phyloP scores from a whole-genome alignment of 2,329 filamentous ascomycete species.

The Aurifilum marmelostoma region DNA sequence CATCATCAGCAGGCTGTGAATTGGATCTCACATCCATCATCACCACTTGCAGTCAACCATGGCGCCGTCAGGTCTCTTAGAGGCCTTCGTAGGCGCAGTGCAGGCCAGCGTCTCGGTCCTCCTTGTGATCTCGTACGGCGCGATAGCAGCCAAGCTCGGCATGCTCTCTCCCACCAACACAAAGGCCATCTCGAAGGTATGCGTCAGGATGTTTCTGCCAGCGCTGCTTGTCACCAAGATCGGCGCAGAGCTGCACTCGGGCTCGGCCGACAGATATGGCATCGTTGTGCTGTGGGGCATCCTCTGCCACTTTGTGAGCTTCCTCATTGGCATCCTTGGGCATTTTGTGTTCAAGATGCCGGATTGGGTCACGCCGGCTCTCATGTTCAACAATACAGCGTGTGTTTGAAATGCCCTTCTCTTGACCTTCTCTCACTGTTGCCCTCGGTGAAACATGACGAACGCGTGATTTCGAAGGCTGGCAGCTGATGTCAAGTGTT shows the following conservation, averaged over 20 bases:
- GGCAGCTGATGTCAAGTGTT: not conserved
- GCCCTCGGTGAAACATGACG: too few relatives aligned
- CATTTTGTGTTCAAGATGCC: slow-evolving; percentile 46
- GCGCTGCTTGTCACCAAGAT: slow-evolving; percentile 51
- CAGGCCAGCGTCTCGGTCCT: slow-evolving; percentile 53
- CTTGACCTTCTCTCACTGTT: too few relatives aligned
- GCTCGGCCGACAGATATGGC: slow-evolving; percentile 42
- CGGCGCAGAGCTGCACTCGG: slow-evolving; percentile 45
- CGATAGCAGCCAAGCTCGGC: slow-evolving; percentile 43
- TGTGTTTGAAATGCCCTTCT: not conserved
- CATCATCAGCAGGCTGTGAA: not conserved
- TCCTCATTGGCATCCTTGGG: slow-evolving; percentile 44
- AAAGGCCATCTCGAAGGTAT: slow-evolving; percentile 50
- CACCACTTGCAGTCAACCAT: not conserved
- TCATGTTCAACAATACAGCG: slow-evolving; percentile 55
- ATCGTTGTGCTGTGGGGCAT: slow-evolving; percentile 48
- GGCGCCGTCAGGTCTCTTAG: slow-evolving; percentile 3
- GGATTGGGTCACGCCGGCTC: slow-evolving; percentile 46
- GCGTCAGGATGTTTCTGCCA: slow-evolving; percentile 51
- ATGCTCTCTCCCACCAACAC: slow-evolving; percentile 43
- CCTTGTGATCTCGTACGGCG: slow-evolving; percentile 50
- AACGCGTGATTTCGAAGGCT: not conserved
- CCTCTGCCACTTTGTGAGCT: slow-evolving; percentile 43
- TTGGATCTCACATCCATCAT: not conserved
- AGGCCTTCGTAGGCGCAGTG: slow-evolving; percentile 37